A percentile compares a stretch with the other conserved stretches of the same genome.
Conservation (phyloP, 1,284 basidiomycete species). For the Puccinia coronata region DNA sequence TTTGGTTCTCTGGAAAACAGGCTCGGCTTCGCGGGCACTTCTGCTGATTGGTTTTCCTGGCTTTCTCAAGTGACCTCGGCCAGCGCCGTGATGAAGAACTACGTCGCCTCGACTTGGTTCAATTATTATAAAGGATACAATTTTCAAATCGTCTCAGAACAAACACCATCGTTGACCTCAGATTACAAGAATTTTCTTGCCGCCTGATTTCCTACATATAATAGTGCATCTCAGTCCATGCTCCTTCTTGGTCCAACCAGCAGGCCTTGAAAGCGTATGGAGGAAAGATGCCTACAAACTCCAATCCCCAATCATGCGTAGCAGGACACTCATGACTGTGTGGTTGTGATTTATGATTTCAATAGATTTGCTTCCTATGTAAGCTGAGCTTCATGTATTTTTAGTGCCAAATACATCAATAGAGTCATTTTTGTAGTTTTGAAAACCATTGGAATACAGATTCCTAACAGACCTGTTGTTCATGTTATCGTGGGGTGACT, state of each 20-base stretch:
- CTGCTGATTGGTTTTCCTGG: slow-evolving; percentile 55
- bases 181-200: slow-evolving; percentile 2
- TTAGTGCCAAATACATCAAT: slow-evolving; percentile 24
- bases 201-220: not conserved
- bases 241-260: too few relatives aligned
- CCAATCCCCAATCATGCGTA: slow-evolving; percentile 1
- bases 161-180: slow-evolving; percentile 18
- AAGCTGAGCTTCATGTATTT: slow-evolving; percentile 21
- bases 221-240: too few relatives aligned
- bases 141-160: slow-evolving; percentile 51
- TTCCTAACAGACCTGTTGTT: too few relatives aligned
- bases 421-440: slow-evolving; percentile 1
- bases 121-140: slow-evolving; percentile 55
- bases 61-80: slow-evolving; percentile 54
- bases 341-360: not conserved
- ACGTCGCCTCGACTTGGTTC: slow-evolving; percentile 58
- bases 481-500: too few relatives aligned
- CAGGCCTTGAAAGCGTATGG: not conserved
- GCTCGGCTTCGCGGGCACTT: slow-evolving; percentile 52
- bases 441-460: slow-evolving; percentile 6
- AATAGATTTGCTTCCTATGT: not conserved
- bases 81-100: slow-evolving; percentile 54
- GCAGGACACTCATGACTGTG: not conserved
- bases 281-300: not conserved
- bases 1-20: slow-evolving; percentile 46